Conservation (phyloP, 129 eudicot species). For the Artemisia tridentata region DNA sequence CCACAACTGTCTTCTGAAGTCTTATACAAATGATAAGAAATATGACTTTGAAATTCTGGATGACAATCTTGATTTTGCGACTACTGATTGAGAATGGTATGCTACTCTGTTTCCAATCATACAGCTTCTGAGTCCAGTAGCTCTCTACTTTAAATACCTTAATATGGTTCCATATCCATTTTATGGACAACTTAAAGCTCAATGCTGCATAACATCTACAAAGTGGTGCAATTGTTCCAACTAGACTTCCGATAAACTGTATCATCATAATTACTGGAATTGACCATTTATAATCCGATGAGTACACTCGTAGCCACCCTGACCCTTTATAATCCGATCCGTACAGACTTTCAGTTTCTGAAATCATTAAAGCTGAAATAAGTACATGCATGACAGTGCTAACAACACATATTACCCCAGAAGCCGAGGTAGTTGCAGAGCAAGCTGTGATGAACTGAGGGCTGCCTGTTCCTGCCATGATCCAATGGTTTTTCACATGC, state of each 20-base stretch:
- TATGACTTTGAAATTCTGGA: conserved; percentile 8
- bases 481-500: not conserved
- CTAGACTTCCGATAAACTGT: conserved; percentile 8
- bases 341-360: too few species aligned
- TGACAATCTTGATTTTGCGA: conserved; percentile 12
- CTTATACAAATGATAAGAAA: conserved; percentile 10
- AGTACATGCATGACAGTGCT: too few species aligned
- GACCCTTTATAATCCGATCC: too few species aligned
- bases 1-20: conserved; percentile 7
- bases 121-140: conserved; percentile 30
- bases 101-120: conserved; percentile 28
- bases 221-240: conserved; percentile 5
- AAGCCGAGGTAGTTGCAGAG: too few species aligned
- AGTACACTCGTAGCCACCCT: too few species aligned
- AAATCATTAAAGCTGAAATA: too few species aligned
- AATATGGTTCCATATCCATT: not conserved
- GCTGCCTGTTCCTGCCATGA: not conserved
- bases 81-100: not conserved
- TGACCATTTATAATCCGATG: not conserved
- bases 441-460: not conserved
- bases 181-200: conserved; percentile 7
- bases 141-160: conserved; percentile 20
- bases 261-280: not conserved
- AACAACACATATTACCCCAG: too few species aligned
- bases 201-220: conserved; percentile 19